Conservation (phyloP, 31 red algal genomes). For the Porphyra umbilicalis region DNA sequence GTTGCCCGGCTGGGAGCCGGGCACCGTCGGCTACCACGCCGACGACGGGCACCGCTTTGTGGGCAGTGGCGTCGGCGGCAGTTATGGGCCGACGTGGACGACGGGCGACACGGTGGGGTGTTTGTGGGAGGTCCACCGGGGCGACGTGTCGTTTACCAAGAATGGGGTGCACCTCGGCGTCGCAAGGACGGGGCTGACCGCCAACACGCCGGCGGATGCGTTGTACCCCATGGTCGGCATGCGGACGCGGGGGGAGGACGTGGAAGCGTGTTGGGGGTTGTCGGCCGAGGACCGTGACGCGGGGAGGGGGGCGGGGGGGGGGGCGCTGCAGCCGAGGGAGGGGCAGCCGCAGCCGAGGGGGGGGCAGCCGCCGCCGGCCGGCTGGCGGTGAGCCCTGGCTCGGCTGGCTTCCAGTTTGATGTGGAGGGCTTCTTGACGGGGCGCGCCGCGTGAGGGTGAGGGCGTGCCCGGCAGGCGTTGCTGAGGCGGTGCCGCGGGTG, state of each 20-base stretch:
- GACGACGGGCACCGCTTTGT: constrained; percentile 81
- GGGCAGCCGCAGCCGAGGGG: too few relatives aligned
- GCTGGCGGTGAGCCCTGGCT: too few relatives aligned
- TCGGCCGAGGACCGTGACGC: not conserved
- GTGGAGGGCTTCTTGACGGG: too few relatives aligned
- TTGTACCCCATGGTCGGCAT: constrained; percentile 1
- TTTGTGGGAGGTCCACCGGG: constrained; percentile 74
- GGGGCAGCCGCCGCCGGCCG: too few relatives aligned
- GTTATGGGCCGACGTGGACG: constrained; percentile 76
- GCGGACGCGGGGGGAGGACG: not conserved
- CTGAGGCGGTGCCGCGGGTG: too few relatives aligned
- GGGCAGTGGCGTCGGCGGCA: constrained; percentile 43
- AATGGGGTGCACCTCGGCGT: constrained; percentile 61
- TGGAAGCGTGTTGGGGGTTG: not conserved
- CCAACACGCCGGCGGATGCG: too few relatives aligned
- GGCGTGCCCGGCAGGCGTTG: too few relatives aligned
- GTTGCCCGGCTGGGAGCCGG: constrained; percentile 83
- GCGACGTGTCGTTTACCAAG: constrained; percentile 78
- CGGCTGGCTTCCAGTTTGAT: too few relatives aligned
- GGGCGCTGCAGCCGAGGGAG: too few relatives aligned
- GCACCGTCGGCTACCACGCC: constrained; percentile 75
- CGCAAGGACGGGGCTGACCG: constrained; percentile 46
- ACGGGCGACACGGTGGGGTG: constrained; percentile 82
- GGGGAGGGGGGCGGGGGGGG: not conserved
- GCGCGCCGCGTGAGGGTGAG: too few relatives aligned